Evolutionary conservation across 371 early-diverging fungal genomes (phyloP), one percentile per base, ranked within the genome.

Genomic region (Synchytrium microbalum): DNA sequence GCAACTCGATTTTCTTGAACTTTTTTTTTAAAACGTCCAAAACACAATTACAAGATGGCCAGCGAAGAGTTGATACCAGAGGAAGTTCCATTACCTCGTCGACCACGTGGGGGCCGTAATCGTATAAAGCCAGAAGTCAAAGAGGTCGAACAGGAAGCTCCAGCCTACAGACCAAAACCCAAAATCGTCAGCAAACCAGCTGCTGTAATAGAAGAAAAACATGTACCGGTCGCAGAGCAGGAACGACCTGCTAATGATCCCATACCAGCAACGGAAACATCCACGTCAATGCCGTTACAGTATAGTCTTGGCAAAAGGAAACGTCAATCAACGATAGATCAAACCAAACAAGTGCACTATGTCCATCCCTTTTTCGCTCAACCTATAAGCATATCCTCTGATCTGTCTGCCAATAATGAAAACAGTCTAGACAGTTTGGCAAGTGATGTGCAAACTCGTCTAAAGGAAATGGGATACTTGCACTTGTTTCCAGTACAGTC

Each of bases 401-500:
- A 84, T 23, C 70, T 78, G 8, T 78, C 75, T 3, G 66, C 67
- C 0, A 67, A 71, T 59, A 74, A 78, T 62, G 70, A 63, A 54
- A 82, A 78, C 64, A 63, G 61, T 19, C 77, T 69, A 70, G 68
- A 83, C 52, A 80, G 53, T 24, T 71, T 95, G 24, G 87, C 88
- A 16, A 46, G 72, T 0, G 74, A 81, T 13, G 66, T 86, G 25
- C 65, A 83, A 28, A 74, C 83, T 54, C 84, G 90, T 30, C 86
- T 87, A 56, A 72, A 77, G 60, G 82, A 82, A 31, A 64, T 78
- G 26, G 88, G 86, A 1, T 82, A 93, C 32, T 66, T 76, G 13
- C 81, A 86, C 28, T 80, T 92, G 28, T 95, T 95, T 79, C 92
- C 95, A 65, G 95, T 95, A 2, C 95, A 95, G 76, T 85, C 85